Evolutionary conservation across 352 stramenopile genomes (phyloP).

Genomic region (Globisporangium emineosum): DNA sequence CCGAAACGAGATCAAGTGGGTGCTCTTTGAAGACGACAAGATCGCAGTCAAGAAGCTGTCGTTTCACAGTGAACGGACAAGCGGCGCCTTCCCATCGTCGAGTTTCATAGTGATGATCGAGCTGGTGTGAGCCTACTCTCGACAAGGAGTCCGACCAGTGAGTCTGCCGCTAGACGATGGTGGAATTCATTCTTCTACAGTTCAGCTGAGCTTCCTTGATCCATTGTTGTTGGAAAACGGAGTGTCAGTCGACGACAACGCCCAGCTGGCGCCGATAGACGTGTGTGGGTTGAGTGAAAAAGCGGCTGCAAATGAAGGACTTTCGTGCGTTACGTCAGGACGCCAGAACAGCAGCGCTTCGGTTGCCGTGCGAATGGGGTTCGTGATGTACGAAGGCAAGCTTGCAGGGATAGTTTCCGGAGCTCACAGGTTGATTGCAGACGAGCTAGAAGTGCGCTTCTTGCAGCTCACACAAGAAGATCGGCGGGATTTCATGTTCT

Average conservation of each 20-base stretch:
- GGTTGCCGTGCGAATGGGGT: neutral
- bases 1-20: neutral
- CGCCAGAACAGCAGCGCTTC: neutral
- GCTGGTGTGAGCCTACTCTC: neutral
- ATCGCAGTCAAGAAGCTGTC: neutral
- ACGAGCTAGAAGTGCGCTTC: too few relatives aligned
- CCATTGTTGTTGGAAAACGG: neutral
- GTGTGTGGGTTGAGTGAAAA: neutral
- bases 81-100: neutral
- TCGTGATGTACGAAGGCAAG: neutral
- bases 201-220: constrained; percentile 8
- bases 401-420: too few relatives aligned
- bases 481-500: too few relatives aligned
- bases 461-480: too few relatives aligned
- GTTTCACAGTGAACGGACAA: neutral
- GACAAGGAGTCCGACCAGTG: neutral
- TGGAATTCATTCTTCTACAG: too few relatives aligned
- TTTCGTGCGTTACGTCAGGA: neutral
- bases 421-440: too few relatives aligned
- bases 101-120: neutral
- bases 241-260: neutral
- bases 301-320: neutral
- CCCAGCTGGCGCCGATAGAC: neutral
- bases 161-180: neutral
- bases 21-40: neutral